Conservation (phyloP, 2,329 filamentous ascomycete genomes). For the Epicoccum nigrum region DNA sequence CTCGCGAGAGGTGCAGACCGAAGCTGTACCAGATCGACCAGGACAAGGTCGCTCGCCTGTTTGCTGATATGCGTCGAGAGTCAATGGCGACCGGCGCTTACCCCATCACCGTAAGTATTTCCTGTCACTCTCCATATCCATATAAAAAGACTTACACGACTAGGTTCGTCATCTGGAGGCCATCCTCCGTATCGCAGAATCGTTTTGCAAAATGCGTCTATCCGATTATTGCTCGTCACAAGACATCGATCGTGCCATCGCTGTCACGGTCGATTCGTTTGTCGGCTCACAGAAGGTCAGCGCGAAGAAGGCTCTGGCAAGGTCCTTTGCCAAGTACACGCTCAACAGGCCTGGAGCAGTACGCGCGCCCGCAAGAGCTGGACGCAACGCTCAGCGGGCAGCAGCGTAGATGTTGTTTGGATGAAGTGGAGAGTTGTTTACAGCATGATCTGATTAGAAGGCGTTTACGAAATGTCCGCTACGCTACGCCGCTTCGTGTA, state of each 20-base stretch:
- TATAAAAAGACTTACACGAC: constrained; percentile 19
- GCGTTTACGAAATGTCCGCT: not conserved
- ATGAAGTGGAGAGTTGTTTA: not conserved
- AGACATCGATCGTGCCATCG: constrained; percentile 96
- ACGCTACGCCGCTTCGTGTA: not conserved
- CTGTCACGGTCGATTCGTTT: constrained; percentile 94
- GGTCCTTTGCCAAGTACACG: constrained; percentile 93
- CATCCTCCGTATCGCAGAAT: constrained; percentile 92
- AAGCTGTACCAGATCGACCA: constrained; percentile 98
- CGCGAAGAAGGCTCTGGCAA: constrained; percentile 92
- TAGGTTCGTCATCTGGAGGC: constrained; percentile 97
- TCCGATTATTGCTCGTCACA: constrained; percentile 89
- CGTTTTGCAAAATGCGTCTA: constrained; percentile 98
- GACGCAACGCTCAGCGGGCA: constrained; percentile 37
- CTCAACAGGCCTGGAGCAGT: constrained; percentile 54
- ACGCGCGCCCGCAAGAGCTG: constrained; percentile 31
- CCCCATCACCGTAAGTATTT: constrained; percentile 83
- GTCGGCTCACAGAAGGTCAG: constrained; percentile 96
- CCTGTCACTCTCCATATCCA: not conserved
- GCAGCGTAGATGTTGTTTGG: constrained; percentile 23
- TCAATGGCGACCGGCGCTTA: constrained; percentile 93
- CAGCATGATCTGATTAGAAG: too few relatives aligned
- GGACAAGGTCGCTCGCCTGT: constrained; percentile 92
- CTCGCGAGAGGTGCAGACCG: constrained; percentile 83
- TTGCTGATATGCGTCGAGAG: constrained; percentile 95